Percentiles rank a stretch among this genome's conserved stretches.
Evolutionary conservation across 2,329 filamentous ascomycete genomes (phyloP).

Genomic region (Exophiala sp.): DNA sequence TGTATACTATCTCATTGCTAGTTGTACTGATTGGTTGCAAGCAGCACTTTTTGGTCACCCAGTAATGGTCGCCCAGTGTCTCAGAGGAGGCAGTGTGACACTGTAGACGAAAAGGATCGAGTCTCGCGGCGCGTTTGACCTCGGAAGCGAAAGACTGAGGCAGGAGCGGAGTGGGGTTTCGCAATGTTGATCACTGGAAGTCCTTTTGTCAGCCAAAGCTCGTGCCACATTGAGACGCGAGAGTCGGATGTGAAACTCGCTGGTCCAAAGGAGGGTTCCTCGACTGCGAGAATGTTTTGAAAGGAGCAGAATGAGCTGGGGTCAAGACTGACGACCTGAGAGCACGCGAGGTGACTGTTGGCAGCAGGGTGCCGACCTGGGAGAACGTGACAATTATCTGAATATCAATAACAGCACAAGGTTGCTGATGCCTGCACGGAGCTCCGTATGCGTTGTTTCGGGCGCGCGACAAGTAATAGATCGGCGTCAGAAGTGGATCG

Average conservation of each 20-base stretch:
- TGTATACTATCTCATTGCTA: slow-evolving; percentile 16
- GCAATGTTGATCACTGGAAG: slow-evolving; percentile 12
- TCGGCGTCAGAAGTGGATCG: too few relatives aligned
- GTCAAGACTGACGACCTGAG: neutral
- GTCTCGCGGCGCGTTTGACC: neutral
- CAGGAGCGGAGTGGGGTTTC: slow-evolving; percentile 3
- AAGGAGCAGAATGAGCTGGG: neutral
- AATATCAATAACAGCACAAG: neutral
- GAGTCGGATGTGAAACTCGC: neutral
- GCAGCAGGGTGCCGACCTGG: neutral
- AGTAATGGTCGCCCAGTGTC: slow-evolving; percentile 1
- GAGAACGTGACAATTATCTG: neutral
- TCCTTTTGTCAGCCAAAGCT: slow-evolving; percentile 4
- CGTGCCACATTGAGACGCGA: slow-evolving; percentile 8
- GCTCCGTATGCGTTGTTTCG: neutral
- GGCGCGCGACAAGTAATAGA: neutral
- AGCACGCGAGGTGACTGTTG: too few relatives aligned
- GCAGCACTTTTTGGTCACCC: neutral
- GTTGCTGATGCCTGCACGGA: neutral
- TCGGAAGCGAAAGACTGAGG: neutral
- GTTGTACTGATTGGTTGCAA: slow-evolving; percentile 2
- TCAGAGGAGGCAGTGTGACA: slow-evolving; percentile 10
- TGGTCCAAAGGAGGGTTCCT: too few relatives aligned
- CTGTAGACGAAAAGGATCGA: slow-evolving; percentile 1
- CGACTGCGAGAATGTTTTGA: too few relatives aligned